These are phyloP conservation scores for Pleurotus giganteus DNA, from an alignment of 768 basidiomycete genomes.

Conservation along the genomic window DNA sequence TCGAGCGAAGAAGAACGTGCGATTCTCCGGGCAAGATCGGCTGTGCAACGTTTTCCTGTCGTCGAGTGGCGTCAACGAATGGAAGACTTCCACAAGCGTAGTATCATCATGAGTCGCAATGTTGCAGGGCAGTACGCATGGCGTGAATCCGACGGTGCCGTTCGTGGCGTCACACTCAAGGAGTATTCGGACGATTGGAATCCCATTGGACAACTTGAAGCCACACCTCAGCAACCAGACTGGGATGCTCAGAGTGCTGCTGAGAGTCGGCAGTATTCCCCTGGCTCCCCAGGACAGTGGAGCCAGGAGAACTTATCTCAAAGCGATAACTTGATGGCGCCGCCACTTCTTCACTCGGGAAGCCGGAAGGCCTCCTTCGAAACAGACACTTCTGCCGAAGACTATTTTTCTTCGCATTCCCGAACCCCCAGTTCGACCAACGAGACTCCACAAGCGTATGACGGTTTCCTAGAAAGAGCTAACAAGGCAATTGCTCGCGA, in stretches of 20 bases:
- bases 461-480: constrained; percentile 81
- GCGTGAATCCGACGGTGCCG: constrained; percentile 69
- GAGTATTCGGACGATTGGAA: constrained; percentile 71
- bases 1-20: constrained; percentile 90
- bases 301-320: constrained; percentile 56
- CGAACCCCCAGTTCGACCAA: constrained; percentile 29
- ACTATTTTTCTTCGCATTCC: constrained; percentile 43
- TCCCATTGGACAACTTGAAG: constrained; percentile 63
- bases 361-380: constrained; percentile 45
- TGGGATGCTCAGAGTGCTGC: constrained; percentile 67
- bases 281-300: constrained; percentile 62
- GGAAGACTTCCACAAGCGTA: constrained; percentile 92
- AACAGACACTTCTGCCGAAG: constrained; percentile 51
- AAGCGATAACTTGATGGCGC: constrained; percentile 27
- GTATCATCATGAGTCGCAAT: constrained; percentile 68
- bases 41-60: constrained; percentile 95
- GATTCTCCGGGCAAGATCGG: constrained; percentile 89
- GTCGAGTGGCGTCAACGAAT: constrained; percentile 96
- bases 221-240: constrained; percentile 67
- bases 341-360: constrained; percentile 38
- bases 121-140: constrained; percentile 74
- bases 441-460: constrained; percentile 49
- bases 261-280: constrained; percentile 37
- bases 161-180: constrained; percentile 45
- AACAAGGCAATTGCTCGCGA: constrained; percentile 83